phyloP scores from a whole-genome alignment of 169 alveolate genomes.

The Cryptosporidium xiaoi region DNA sequence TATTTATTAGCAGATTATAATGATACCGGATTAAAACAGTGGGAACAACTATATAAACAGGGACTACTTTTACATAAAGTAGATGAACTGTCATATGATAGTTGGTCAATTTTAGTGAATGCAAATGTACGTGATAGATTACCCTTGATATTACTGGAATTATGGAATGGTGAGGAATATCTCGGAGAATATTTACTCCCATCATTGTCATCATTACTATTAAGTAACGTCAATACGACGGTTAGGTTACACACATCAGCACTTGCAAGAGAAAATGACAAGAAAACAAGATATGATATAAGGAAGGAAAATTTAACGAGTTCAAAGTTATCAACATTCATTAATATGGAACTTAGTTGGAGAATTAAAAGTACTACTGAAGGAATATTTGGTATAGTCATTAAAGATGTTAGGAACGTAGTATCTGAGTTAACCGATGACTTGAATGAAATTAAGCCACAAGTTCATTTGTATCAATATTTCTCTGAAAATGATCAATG shows the following conservation, averaged over 20 bases:
- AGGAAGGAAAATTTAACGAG: conserved; percentile 60
- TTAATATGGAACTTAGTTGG: conserved; percentile 74
- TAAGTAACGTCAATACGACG: conserved; percentile 56
- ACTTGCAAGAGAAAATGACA: conserved; percentile 49
- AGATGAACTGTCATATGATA: conserved; percentile 70
- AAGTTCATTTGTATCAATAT: conserved; percentile 63
- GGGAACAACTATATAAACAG: conserved; percentile 71
- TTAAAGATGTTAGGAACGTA: conserved; percentile 63
- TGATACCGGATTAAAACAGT: conserved; percentile 60
- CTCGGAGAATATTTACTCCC: conserved; percentile 67
- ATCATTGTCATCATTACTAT: conserved; percentile 44
- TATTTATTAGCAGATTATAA: conserved; percentile 63
- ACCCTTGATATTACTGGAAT: conserved; percentile 64
- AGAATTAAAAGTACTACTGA: conserved; percentile 74
- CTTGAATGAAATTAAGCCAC: conserved; percentile 66
- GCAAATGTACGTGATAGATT: conserved; percentile 69
- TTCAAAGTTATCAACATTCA: conserved; percentile 61
- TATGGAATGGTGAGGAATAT: conserved; percentile 74
- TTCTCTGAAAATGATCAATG: conserved; percentile 70
- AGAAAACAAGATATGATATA: conserved; percentile 58
- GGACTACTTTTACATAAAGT: conserved; percentile 66
- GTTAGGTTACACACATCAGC: conserved; percentile 53
- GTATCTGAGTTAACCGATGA: conserved; percentile 69
- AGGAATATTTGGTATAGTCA: conserved; percentile 48
- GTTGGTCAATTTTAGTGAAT: conserved; percentile 72